Evolutionary conservation across 208 protist genomes (phyloP).

Genomic region (Tritrichomonas foetus): DNA sequence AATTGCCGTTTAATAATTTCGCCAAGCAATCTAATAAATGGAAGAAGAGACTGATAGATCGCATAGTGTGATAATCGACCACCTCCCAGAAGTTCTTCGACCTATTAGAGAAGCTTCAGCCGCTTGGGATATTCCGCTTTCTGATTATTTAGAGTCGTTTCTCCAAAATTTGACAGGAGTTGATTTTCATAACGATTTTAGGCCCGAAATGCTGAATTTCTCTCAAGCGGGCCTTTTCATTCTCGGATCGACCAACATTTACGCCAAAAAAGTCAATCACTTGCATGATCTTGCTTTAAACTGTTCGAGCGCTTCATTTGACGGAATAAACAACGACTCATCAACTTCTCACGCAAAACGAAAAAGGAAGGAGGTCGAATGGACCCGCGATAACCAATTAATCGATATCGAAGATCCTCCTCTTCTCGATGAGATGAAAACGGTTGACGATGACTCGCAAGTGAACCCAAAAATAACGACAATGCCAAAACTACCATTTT

Average conservation of each 20-base stretch:
- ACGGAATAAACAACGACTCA: too few species aligned
- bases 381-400: not conserved
- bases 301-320: not conserved
- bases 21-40: too few species aligned
- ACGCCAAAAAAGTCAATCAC: constrained; percentile 37
- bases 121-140: constrained; percentile 7
- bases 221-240: constrained; percentile 17
- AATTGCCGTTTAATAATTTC: too few species aligned
- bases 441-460: not conserved
- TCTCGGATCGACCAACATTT: not conserved
- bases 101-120: constrained; percentile 1
- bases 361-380: not conserved
- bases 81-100: not conserved
- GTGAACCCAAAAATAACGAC: not conserved
- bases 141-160: not conserved
- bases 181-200: not conserved
- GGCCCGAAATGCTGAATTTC: constrained; percentile 21
- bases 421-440: not conserved
- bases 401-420: constrained; percentile 2
- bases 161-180: not conserved
- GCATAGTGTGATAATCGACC: too few species aligned
- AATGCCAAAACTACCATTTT: constrained; percentile 32
- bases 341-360: not conserved
- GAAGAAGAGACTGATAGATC: too few species aligned
- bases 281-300: not conserved